Conservation (phyloP, 371 early-diverging fungal genomes). For the Haplosporangium sp. region DNA sequence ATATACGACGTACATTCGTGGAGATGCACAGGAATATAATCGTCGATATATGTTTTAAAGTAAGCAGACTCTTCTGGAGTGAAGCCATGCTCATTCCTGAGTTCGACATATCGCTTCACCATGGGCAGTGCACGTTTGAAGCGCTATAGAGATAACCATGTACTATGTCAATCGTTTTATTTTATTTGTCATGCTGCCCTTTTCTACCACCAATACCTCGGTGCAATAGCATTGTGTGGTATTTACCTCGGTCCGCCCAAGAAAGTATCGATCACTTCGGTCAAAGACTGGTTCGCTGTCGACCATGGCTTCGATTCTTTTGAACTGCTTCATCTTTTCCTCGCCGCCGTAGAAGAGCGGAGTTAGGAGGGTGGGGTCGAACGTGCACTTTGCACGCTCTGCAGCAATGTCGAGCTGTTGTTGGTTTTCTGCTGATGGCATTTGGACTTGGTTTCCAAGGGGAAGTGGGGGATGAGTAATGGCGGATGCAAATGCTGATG, state of each 20-base stretch:
- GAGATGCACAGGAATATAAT: conserved; percentile 57
- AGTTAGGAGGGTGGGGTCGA: conserved; percentile 56
- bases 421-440: conserved; percentile 36
- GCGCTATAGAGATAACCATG: conserved; percentile 43
- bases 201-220: too few relatives aligned
- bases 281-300: conserved; percentile 56
- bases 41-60: conserved; percentile 58
- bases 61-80: conserved; percentile 51
- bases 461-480: too few relatives aligned
- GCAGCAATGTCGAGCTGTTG: conserved; percentile 54
- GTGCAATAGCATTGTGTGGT: too few relatives aligned
- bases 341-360: conserved; percentile 53
- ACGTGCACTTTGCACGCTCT: conserved; percentile 68
- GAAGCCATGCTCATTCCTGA: conserved; percentile 55
- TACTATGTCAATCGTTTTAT: too few relatives aligned
- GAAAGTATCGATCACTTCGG: conserved; percentile 56
- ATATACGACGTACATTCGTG: conserved; percentile 37
- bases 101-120: conserved; percentile 57
- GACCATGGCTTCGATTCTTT: conserved; percentile 46
- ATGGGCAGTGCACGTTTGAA: conserved; percentile 57
- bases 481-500: background rate
- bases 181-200: background rate
- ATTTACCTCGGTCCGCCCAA: conserved; percentile 56
- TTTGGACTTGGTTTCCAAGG: too few relatives aligned
- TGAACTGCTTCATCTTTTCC: conserved; percentile 28